A percentile compares a stretch with the other conserved stretches of the same genome.
Conservation (phyloP, 2,329 filamentous ascomycete species). For the Trichoderma koningiopsis region DNA sequence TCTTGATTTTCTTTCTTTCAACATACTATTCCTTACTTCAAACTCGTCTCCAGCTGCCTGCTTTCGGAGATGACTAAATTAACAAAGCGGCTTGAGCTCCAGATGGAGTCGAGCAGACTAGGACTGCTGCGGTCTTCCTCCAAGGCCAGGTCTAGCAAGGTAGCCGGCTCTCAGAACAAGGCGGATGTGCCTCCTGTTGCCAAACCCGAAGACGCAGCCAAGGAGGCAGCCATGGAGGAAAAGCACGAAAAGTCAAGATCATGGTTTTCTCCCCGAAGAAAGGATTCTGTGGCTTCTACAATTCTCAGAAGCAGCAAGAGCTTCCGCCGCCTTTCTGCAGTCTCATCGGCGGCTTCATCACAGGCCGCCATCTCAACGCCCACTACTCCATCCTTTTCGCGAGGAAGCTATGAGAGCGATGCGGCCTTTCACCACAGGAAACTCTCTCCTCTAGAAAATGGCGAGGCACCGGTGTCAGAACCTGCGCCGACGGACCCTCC, state of each 20-base stretch:
- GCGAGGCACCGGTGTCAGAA: constrained; percentile 10
- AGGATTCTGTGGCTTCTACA: constrained; percentile 22
- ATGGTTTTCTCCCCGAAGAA: constrained; percentile 25
- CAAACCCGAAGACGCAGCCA: background rate
- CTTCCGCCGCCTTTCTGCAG: constrained; percentile 19
- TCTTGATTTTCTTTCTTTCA: background rate
- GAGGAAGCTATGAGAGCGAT: constrained; percentile 48
- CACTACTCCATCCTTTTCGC: constrained; percentile 48
- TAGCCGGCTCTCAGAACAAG: background rate
- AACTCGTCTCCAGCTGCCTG: background rate
- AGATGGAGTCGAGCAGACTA: constrained; percentile 12
- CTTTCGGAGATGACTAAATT: constrained; percentile 11
- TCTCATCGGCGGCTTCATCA: constrained; percentile 12
- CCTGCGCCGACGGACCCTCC: constrained; percentile 8
- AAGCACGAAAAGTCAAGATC: constrained; percentile 23
- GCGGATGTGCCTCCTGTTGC: background rate
- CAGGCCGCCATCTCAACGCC: constrained; percentile 27
- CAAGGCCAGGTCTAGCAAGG: background rate
- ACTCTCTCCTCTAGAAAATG: background rate
- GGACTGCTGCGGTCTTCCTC: constrained; percentile 16
- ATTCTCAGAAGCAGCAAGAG: constrained; percentile 22
- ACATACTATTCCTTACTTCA: background rate
- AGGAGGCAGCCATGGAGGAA: constrained; percentile 17
- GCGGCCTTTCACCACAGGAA: constrained; percentile 36
- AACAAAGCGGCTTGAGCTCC: constrained; percentile 19